These are phyloP conservation scores for Penicillium samsonianum DNA, from an alignment of 495 filamentous ascomycete species.

Conservation along the genomic window DNA sequence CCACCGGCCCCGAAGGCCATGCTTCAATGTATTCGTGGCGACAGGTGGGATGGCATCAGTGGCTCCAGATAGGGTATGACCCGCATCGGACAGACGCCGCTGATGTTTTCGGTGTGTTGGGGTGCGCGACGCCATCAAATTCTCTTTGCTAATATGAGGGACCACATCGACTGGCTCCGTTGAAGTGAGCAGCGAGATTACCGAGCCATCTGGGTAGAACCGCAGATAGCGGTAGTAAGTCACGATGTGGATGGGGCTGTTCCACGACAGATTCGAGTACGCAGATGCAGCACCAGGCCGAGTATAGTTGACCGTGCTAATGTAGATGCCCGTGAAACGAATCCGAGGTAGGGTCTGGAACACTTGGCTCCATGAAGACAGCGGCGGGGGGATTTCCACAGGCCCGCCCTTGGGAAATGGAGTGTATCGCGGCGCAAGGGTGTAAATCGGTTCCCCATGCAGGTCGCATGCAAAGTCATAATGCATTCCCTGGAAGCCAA, in stretches of 20 bases:
- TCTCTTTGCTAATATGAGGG: conserved; percentile 62
- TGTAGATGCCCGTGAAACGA: conserved; percentile 93
- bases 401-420: conserved; percentile 38
- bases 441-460: conserved; percentile 57
- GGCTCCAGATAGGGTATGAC: conserved; percentile 39
- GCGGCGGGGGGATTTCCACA: conserved; percentile 38
- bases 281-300: conserved; percentile 69
- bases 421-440: conserved; percentile 39
- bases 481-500: conserved; percentile 83
- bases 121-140: conserved; percentile 38
- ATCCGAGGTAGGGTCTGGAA: conserved; percentile 82
- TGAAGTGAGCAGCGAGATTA: conserved; percentile 74
- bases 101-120: conserved; percentile 34
- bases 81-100: conserved; percentile 37
- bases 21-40: conserved; percentile 52
- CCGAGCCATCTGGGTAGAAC: conserved; percentile 88
- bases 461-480: conserved; percentile 72
- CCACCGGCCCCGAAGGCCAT: conserved; percentile 64
- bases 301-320: conserved; percentile 92
- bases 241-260: conserved; percentile 88
- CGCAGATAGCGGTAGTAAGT: conserved; percentile 97
- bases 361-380: conserved; percentile 58
- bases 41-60: conserved; percentile 40
- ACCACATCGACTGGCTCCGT: conserved; percentile 83
- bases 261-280: conserved; percentile 63